Evolutionary conservation across 2,329 filamentous ascomycete species (phyloP), one percentile per base, ranked within the genome.

Genomic region (Botrytis fabae): DNA sequence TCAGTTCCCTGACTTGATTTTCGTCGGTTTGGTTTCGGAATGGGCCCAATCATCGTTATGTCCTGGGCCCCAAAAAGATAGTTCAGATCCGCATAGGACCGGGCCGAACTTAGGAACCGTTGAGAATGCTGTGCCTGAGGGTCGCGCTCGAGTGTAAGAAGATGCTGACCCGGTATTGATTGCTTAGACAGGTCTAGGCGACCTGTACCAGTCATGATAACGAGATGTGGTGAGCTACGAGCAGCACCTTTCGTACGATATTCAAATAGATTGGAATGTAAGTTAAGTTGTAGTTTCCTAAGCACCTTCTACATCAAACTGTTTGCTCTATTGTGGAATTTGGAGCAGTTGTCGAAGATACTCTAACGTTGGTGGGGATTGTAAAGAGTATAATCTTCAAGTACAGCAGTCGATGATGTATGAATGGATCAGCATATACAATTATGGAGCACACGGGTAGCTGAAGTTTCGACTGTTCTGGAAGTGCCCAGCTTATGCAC

Each of bases 1-100:
- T 80, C 79, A 61, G 75, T 72, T 65, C 74, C 73, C 62, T 78
- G 76, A 32, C 66, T 77, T 22, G 78, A 76, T 73, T 79, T 80
- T 54, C 78, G 78, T 65, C 79, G 75, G 73, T 77, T 79, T 60
- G 78, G 73, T 59, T 74, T 78, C 6, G 78, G 72, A 40, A 79
- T 80, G 35, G 76, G 77, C 32, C 73, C 74, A 63, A 76, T 73
- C 79, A 81, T 81, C 54, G 73, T 73, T 65, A 76, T 71, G 48
- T 79, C 77, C 72, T 80, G 79, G 46, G 73, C 69, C 28, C 75
- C 76, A 75, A 81, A 80, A 12, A 80, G 75, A 73, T 80, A 79
- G n/a, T 78, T 74, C 40, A 79, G 65, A 63, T 80, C 75, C 66
- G 76, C 75, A 62, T 72, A 72, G 25, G 64, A 72, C 28, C 64